Evolutionary conservation across 1,284 basidiomycete genomes (phyloP).

Genomic region (Sporisorium graminicola): DNA sequence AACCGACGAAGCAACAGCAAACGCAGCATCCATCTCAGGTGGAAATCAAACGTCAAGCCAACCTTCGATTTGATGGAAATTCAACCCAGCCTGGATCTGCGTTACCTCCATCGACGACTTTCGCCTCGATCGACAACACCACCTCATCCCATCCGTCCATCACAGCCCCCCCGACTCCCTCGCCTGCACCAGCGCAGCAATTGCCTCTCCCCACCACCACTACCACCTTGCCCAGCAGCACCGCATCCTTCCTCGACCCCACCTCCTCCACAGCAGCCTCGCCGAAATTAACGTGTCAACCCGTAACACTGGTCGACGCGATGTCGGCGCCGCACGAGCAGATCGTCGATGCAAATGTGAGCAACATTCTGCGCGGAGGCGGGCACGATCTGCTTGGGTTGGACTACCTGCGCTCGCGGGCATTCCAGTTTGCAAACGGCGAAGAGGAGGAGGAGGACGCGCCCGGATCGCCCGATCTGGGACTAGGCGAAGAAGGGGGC

Average conservation of each 20-base stretch:
- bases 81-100: neutral
- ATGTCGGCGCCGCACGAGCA: conserved; percentile 13
- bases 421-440: conserved; percentile 10
- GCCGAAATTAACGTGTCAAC: neutral
- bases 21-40: neutral
- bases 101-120: neutral
- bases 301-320: conserved; percentile 35
- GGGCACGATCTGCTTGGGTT: neutral
- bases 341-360: conserved; percentile 22
- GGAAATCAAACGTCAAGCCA: neutral
- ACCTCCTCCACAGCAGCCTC: conserved; percentile 4
- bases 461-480: conserved; percentile 19
- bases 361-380: neutral
- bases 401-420: conserved; percentile 4
- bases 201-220: neutral
- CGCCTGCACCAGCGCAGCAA: no score
- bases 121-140: neutral
- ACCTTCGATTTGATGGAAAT: neutral
- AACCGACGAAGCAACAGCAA: neutral
- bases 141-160: neutral
- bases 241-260: neutral
- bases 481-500: neutral
- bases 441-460: conserved; percentile 26
- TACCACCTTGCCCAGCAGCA: neutral
- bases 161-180: neutral